phyloP scores from a whole-genome alignment of 371 early-diverging fungal genomes.

The Mortierella sp. region DNA sequence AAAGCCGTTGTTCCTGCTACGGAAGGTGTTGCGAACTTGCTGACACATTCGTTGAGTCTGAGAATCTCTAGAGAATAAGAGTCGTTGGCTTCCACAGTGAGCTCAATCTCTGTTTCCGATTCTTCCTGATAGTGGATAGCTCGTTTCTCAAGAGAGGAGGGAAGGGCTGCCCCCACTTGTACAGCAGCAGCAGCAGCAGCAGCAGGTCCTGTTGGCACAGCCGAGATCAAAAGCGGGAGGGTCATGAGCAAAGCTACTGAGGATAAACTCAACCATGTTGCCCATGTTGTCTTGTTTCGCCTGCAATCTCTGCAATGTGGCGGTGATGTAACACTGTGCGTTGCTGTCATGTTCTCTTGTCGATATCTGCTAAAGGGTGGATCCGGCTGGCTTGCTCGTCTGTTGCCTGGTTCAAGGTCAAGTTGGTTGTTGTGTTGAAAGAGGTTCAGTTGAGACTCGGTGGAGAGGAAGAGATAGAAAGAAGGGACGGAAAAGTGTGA shows the following conservation, averaged over 20 bases:
- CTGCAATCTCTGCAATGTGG: neutral
- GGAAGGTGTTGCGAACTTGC: neutral
- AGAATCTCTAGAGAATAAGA: constrained; percentile 4
- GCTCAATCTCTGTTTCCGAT: constrained; percentile 8
- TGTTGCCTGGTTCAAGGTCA: too few species aligned
- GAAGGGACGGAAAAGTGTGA: too few species aligned
- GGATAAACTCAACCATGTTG: constrained; percentile 11
- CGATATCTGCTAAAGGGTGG: too few species aligned
- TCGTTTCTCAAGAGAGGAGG: constrained; percentile 10
- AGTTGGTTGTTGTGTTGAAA: too few species aligned
- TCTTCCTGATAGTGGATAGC: constrained; percentile 8
- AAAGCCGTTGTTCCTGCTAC: neutral
- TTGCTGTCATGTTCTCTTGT: too few species aligned
- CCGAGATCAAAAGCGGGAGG: constrained; percentile 11
- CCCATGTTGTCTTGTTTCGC: constrained; percentile 11
- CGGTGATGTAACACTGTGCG: too few species aligned
- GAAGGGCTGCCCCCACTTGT: neutral
- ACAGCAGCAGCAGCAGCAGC: neutral
- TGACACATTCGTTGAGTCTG: constrained; percentile 16
- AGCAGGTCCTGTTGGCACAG: constrained; percentile 5
- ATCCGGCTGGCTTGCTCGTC: too few species aligned
- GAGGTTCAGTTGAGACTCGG: too few species aligned
- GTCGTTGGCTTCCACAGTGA: constrained; percentile 17
- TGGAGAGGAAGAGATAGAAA: too few species aligned
- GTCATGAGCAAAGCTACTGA: constrained; percentile 8